Evolutionary conservation across 164 flowering plant genomes (phyloP), one percentile per base, ranked within the genome.

Genomic region (Dillenia suffruticosa): DNA sequence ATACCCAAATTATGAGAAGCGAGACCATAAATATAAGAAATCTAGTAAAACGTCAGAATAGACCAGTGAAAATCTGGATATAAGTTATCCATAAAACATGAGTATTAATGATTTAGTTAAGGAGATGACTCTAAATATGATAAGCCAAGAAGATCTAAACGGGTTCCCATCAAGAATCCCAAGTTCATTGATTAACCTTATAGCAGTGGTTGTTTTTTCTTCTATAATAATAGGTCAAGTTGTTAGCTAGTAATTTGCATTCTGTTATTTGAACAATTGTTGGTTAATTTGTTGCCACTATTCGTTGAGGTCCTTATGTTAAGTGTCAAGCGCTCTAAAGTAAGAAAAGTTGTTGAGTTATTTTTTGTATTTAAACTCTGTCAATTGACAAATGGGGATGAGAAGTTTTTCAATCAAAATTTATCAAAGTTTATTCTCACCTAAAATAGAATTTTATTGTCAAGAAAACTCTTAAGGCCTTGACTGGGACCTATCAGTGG

Each of bases 401-500:
- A 10, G 0, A 2, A 7, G n/a, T n/a, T n/a, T n/a, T n/a, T n/a
- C 19, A 53, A 53, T 15, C 12, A 17, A 22, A 53, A 53, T 9
- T 53, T 53, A 53, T 53, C 19, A 53, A 10, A 32, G 32, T 53
- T 53, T 22, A 53, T 53, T 53, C 32, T 53, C 32, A 14, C 56
- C 56, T 17, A 12, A 53, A 53, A 32, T 7, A 53, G 14, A 53
- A 53, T 53, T n/a, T 22, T n/a, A n/a, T 53, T 10, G 15, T 10
- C 19, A 22, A n/a, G 56, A 3, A 12, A 12, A 15, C 16, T 15
- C 6, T 49, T 13, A 13, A 12, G 5, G 52, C 9, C 4, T 15
- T 53, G 56, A 53, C 19, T 17, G 32, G 32, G 56, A 53, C 56
- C 32, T 53, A 53, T 53, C 56, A 53, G n/a, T n/a, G n/a, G n/a